A percentile compares a stretch with the other conserved stretches of the same genome.
Evolutionary conservation across 2,329 filamentous ascomycete genomes (phyloP).

Genomic region (Mycogone perniciosa): DNA sequence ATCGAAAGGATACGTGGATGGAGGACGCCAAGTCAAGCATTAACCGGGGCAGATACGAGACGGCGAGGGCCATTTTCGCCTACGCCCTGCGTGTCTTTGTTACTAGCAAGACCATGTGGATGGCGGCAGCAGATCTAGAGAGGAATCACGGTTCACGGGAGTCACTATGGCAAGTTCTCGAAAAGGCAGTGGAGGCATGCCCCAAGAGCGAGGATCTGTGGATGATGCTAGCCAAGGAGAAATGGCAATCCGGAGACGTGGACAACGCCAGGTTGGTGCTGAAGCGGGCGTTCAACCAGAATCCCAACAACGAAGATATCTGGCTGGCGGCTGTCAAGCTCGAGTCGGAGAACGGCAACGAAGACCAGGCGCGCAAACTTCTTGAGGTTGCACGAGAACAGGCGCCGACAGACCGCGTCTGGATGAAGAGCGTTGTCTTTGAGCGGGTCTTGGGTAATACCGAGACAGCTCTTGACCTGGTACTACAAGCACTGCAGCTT

Average conservation of each 20-base stretch:
- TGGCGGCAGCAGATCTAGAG: constrained; percentile 85
- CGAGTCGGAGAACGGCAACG: constrained; percentile 82
- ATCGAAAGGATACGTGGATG: constrained; percentile 92
- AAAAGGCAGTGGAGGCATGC: constrained; percentile 90
- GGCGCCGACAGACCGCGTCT: constrained; percentile 91
- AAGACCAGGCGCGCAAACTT: constrained; percentile 73
- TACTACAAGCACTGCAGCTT: constrained; percentile 75
- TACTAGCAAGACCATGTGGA: constrained; percentile 81
- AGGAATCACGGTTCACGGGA: constrained; percentile 82
- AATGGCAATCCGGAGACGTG: constrained; percentile 81
- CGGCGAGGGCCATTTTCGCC: constrained; percentile 86
- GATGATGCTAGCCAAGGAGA: constrained; percentile 94
- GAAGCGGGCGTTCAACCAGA: constrained; percentile 85
- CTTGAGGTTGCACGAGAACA: constrained; percentile 77
- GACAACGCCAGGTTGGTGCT: constrained; percentile 82
- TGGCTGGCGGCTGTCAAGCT: constrained; percentile 96
- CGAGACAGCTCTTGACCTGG: constrained; percentile 78
- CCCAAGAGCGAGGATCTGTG: constrained; percentile 87
- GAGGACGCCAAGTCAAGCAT: constrained; percentile 84
- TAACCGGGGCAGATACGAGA: constrained; percentile 76
- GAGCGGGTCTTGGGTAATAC: constrained; percentile 77
- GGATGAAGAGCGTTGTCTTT: constrained; percentile 93
- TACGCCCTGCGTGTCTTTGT: constrained; percentile 86
- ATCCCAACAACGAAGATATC: constrained; percentile 95
- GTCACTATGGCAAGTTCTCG: constrained; percentile 74